These are phyloP conservation scores for Croton laevigatus DNA, from an alignment of 441 rosid species.

Conservation along the genomic window DNA sequence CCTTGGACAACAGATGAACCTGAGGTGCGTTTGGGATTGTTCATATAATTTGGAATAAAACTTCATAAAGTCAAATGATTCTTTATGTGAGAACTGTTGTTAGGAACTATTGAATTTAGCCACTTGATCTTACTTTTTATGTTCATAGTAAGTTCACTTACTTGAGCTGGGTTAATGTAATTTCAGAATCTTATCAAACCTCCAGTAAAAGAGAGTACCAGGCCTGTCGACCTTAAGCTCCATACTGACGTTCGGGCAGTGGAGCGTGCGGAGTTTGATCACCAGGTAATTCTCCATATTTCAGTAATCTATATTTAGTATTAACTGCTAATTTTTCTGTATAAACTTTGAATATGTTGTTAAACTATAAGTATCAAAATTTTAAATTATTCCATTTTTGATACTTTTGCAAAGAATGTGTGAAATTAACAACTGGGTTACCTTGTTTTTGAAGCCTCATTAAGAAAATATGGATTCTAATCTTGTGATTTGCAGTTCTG, in stretches of 20 bases:
- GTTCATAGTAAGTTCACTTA: slow-evolving; percentile 5
- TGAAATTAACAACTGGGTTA: neutral
- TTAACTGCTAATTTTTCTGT: neutral
- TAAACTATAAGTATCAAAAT: neutral
- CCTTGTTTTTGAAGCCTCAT: neutral
- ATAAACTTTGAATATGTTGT: neutral
- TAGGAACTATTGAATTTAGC: neutral
- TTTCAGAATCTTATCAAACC: slow-evolving; percentile 74
- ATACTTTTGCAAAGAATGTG: no score
- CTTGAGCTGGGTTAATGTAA: slow-evolving; percentile 18
- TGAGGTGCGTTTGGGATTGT: slow-evolving; percentile 48
- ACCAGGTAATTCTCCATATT: slow-evolving; percentile 50
- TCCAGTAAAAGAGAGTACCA: slow-evolving; percentile 64
- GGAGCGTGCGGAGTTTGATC: slow-evolving; percentile 90
- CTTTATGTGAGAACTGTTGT: neutral
- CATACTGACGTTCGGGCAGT: slow-evolving; percentile 74
- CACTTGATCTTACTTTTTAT: neutral
- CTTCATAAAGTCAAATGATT: neutral
- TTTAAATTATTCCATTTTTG: no score
- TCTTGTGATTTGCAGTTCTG: no score
- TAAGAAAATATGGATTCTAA: no score
- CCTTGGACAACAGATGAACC: slow-evolving; percentile 98
- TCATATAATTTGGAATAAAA: neutral
- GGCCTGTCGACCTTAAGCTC: slow-evolving; percentile 66
- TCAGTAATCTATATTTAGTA: neutral